These are phyloP conservation scores for Blepharisma japonicum DNA, from an alignment of 73 alveolate species.

Conservation along the genomic window DNA sequence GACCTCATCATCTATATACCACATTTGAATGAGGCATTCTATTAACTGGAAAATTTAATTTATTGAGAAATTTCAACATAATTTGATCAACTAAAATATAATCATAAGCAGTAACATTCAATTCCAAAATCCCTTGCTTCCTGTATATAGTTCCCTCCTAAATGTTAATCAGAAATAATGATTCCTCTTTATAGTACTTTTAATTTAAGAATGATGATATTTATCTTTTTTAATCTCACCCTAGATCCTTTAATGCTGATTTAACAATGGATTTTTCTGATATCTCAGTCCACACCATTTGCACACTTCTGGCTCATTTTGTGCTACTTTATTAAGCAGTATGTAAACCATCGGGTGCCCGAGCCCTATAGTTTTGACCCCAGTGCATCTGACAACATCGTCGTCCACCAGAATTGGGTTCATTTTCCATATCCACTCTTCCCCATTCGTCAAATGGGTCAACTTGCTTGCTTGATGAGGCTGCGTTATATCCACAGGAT, in stretches of 20 bases:
- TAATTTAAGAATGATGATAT: too few relatives aligned
- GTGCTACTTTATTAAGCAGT: constrained; percentile 48
- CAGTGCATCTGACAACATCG: constrained; percentile 58
- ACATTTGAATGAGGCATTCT: too few relatives aligned
- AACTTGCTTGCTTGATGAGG: constrained; percentile 27
- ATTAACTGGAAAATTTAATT: too few relatives aligned
- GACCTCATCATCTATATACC: too few relatives aligned
- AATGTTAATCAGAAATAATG: too few relatives aligned
- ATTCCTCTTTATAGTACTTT: too few relatives aligned
- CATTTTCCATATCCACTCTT: constrained; percentile 47
- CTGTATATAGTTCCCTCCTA: too few relatives aligned
- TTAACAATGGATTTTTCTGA: constrained; percentile 40
- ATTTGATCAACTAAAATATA: too few relatives aligned
- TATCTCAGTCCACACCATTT: constrained; percentile 61
- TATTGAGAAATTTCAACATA: too few relatives aligned
- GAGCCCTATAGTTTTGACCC: constrained; percentile 11
- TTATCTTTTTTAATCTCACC: too few relatives aligned
- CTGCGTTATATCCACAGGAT: constrained; percentile 16
- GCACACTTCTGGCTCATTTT: constrained; percentile 46
- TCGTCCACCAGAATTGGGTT: constrained; percentile 55
- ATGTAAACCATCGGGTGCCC: constrained; percentile 64
- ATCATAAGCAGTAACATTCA: too few relatives aligned
- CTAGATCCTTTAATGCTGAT: constrained; percentile 13
- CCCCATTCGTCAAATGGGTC: constrained; percentile 56
- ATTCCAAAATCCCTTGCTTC: too few relatives aligned